Evolutionary conservation across 371 early-diverging fungal genomes (phyloP), one percentile per base, ranked within the genome.

Genomic region (Astathelohania contejeani): DNA sequence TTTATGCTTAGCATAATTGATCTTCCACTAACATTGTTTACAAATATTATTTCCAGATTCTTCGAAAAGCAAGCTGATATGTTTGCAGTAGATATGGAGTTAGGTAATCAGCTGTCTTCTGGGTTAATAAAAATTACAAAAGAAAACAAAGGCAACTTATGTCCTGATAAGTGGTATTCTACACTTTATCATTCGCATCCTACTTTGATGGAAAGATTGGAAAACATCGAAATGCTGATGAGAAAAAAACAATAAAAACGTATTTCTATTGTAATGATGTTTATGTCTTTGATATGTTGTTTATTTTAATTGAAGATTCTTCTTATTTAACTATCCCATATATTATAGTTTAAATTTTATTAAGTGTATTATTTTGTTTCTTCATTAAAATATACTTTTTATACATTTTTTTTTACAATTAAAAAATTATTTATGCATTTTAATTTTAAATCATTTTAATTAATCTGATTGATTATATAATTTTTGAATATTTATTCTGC

Each of bases 1-100:
- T 20, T 18, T 20, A 42, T 20, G 3, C 6, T 6, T 42, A 10
- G 4, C 7, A 7, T 20, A 10, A 22, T 7, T 6, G 50, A 64
- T 20, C 25, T 47, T 20, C 63, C 63, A 26, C n/a, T 63, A 29
- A 53, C 58, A 1, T 23, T 62, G 14, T 58, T 81, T 43, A 75
- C 76, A 65, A 90, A 90, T 66, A 74, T 82, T 3, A 71, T 86
- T 56, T 83, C 85, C 23, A 80, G 96, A 44, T 75, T 77, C 56
- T 79, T 85, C 60, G 96, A 95, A 70, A 88, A 85, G 63, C 81
- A 92, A 73, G 94, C 96, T 0, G 96, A 95, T 66, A 80, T 78
- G 3, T 95, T 80, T 76, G 88, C 68, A 19, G 63, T 90, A 3
- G 40, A 58, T 20, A 78, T 82, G 60, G 79, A 81, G 42, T 78